Evolutionary conservation across 495 filamentous ascomycete species (phyloP), one percentile per base, ranked within the genome.

Genomic region (Penicillium cinerascens): DNA sequence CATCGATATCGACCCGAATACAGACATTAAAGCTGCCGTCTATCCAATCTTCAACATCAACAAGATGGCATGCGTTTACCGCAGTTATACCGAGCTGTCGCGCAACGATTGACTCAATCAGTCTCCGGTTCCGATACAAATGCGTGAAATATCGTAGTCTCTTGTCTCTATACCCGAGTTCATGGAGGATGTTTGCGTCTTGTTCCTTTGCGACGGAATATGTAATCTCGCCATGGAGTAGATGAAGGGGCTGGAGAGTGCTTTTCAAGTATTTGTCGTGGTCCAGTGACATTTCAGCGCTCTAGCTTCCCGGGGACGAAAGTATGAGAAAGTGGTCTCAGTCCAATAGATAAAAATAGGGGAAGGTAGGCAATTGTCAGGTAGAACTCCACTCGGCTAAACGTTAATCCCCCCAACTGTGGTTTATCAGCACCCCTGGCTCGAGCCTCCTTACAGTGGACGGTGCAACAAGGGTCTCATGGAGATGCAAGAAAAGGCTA

Each of bases 11-110:
- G 35, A 66, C 51, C 26, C 61, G 63, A 51, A 69, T 64, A 53
- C 65, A 70, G 21, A 68, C 55, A 55, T 68, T 68, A 52, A 68
- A 70, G 47, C 59, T 67, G 3, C 67, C 69, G 55, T 56, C 45
- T 49, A 67, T 60, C 69, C 67, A 72, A 21, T 67, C 52, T 26
- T 54, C 55, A 43, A 55, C 40, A 40, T 64, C 55, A 36, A 41
- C 47, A 26, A 67, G 7, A 25, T 49, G 56, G 40, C 49, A 67
- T 13, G 13, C 33, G 16, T 49, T 46, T n/a, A 8, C 25, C n/a
- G 44, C 22, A 26, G 36, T 5, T 40, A 63, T 46, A 17, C 61
- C 55, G n/a, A 67, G 49, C 52, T 67, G 58, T 17, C 46, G 45
- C n/a, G 58, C 53, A 26, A 65, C 49, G 15, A 60, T 47, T 18